Base-by-base conservation (phyloP, 192 early-diverging fungal genomes). In the Coemansia sp. region DNA sequence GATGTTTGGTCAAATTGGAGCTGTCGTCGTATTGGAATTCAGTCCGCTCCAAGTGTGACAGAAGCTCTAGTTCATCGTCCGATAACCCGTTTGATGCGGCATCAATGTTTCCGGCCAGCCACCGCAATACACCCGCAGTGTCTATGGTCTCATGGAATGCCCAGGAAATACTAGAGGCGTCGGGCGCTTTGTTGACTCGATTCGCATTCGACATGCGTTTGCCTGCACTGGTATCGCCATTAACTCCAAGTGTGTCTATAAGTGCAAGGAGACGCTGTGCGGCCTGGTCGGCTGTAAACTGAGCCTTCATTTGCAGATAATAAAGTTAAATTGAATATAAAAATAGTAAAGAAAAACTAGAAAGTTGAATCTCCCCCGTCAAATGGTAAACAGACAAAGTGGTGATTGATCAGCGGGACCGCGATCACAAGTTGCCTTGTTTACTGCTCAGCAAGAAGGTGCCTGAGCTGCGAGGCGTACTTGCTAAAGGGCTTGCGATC, bases 101-200 rank as follows among this genome's bases (percentile, higher is more conserved):
- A 38, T 66, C 72, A 20, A 71, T 18, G 47, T 82, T 82, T 22
- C 75, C 70, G 1, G 60, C 65, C 15, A 82, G 63, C 80, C 80
- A 82, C 36, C 63, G 68, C 5, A 82, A 67, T 24, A 82, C 54
- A 22, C 80, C 80, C 8, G 69, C 66, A 3, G 70, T 77, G 62
- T 82, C 80, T 16, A 63, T 70, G 15, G 80, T 72, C 4, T 82
- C 72, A 55, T 77, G 80, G 51, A 82, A 82, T 3, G 72, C 80
- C 80, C 80, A 82, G 1, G 80, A 82, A 44, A 82, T 77, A 27
- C 80, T 82, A 1, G 80, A 77, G 3, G 73, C 67, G 41, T 70
- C 70, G 11, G 57, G 52, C 29, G 3, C 54, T 13, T 57, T 57
- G 5, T 15, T 57, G 54, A 16, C 29, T 33, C 31, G 54, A 57